Percentiles rank a stretch among this genome's conserved stretches.
Evolutionary conservation across 1,284 basidiomycete genomes (phyloP).

Genomic region (Fistulina hepatica): DNA sequence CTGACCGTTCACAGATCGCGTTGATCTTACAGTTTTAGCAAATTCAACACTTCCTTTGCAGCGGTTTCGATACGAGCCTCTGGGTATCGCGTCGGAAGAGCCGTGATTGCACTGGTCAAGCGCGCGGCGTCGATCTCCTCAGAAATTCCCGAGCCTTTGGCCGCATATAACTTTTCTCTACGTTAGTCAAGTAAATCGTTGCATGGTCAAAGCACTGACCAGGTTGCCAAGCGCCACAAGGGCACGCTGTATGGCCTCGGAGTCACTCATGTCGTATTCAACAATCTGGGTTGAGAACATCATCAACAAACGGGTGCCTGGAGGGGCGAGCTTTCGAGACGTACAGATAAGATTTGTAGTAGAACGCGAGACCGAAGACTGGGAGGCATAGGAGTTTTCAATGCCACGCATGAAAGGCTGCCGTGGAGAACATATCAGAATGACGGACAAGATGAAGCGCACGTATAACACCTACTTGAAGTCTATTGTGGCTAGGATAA

Average conservation of each 20-base stretch:
- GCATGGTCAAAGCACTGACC: no score
- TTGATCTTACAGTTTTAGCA: no score
- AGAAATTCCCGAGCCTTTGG: no score
- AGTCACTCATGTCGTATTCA: slow-evolving; percentile 57
- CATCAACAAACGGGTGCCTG: neutral
- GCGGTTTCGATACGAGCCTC: no score
- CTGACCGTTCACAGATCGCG: no score
- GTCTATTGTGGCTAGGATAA: slow-evolving; percentile 65
- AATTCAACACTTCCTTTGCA: no score
- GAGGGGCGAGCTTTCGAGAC: slow-evolving; percentile 5
- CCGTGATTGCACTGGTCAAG: no score
- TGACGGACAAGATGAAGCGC: neutral
- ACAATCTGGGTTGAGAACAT: slow-evolving; percentile 38
- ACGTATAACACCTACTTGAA: slow-evolving; percentile 58
- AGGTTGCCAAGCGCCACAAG: slow-evolving; percentile 85
- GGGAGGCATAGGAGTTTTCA: slow-evolving; percentile 32
- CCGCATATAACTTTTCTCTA: no score
- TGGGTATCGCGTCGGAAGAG: neutral
- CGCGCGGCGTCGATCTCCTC: no score
- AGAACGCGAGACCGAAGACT: slow-evolving; percentile 29
- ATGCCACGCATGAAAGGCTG: slow-evolving; percentile 53
- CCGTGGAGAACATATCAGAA: slow-evolving; percentile 6
- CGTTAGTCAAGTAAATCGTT: no score
- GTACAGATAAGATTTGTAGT: slow-evolving; percentile 38
- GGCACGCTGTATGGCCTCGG: slow-evolving; percentile 78